Evolutionary conservation across 2,329 filamentous ascomycete genomes (phyloP).

Genomic region (Rugonectria rugulosa): DNA sequence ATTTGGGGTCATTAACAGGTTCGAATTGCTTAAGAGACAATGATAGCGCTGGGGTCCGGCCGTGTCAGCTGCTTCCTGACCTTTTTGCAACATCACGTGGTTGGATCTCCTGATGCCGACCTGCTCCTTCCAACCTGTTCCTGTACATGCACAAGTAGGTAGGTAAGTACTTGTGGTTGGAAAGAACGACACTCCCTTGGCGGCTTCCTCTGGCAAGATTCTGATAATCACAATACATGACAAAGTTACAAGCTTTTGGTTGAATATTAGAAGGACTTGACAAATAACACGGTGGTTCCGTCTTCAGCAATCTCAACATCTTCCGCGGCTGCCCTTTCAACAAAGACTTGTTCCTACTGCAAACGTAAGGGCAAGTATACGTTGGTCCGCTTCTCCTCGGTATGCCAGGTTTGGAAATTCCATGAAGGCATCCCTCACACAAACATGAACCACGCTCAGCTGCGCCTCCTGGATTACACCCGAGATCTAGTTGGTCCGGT

Average conservation of each 20-base stretch:
- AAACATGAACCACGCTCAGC: conserved; percentile 12
- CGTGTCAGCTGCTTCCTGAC: conserved; percentile 10
- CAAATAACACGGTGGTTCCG: not conserved
- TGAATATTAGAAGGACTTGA: not conserved
- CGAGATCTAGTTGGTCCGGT: not conserved
- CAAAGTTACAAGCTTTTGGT: no score
- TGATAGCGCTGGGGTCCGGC: conserved; percentile 2
- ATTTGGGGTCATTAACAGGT: not conserved
- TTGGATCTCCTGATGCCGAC: conserved; percentile 30
- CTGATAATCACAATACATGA: not conserved
- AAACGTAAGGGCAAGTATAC: not conserved
- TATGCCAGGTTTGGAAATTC: conserved; percentile 20
- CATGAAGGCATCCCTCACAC: conserved; percentile 10
- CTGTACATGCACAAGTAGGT: not conserved
- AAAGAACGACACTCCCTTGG: not conserved
- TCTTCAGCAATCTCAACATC: not conserved
- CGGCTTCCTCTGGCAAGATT: not conserved
- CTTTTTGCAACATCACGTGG: conserved; percentile 19
- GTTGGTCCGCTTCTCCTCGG: conserved; percentile 16
- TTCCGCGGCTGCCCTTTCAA: no score
- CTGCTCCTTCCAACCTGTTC: not conserved
- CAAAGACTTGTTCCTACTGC: conserved; percentile 2
- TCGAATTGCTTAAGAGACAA: not conserved
- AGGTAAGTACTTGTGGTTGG: not conserved
- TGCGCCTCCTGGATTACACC: conserved; percentile 13